Evolutionary conservation across 2,329 filamentous ascomycete species (phyloP), one percentile per base, ranked within the genome.

Genomic region (Aspergillus pseudonomiae): DNA sequence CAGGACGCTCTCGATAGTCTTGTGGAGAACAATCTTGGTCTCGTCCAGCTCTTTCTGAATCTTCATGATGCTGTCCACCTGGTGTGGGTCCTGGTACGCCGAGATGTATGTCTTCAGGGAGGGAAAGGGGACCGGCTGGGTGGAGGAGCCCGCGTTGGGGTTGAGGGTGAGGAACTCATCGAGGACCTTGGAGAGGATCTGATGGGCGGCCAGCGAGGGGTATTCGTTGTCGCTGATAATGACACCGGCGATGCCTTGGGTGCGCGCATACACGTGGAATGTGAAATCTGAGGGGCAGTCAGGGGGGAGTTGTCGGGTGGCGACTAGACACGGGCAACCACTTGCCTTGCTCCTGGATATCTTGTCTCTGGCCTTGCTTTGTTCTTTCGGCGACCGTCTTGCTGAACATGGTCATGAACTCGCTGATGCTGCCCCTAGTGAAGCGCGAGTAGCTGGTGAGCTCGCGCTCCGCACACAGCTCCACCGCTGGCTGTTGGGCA

Each of bases 31-130:
- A 75, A 96, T 94, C 86, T 97, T 98, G 65, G 94, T 98, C 85
- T 97, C 94, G 75, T 98, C 94, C 65, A 99, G 85, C 82, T 99
- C 93, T 81, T 93, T 91, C 80, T 98, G 94, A 73, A 99, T 97
- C 85, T 93, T 94, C 84, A 93, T 88, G 76, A 98, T 96, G 80
- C 90, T 94, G 81, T 96, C 93, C 69, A 93, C 94, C 81, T 96
- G 87, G 74, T 89, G 84, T 14, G 94, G 93, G 78, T 97, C 91
- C 82, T 97, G 92, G 81, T 93, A 96, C 70, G 90, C 89, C 46
- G 79, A 75, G 57, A 91, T 85, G 79, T 96, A 96, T 48, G 93
- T 90, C 77, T 92, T 89, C 61, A 98, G 85, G 75, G 86, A 50
- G 91, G 91, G 76, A 93, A 90, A 24, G 83, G 75, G 59, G 92